Evolutionary conservation across 129 eudicot species (phyloP).

Genomic region (Saussurea involucrata): DNA sequence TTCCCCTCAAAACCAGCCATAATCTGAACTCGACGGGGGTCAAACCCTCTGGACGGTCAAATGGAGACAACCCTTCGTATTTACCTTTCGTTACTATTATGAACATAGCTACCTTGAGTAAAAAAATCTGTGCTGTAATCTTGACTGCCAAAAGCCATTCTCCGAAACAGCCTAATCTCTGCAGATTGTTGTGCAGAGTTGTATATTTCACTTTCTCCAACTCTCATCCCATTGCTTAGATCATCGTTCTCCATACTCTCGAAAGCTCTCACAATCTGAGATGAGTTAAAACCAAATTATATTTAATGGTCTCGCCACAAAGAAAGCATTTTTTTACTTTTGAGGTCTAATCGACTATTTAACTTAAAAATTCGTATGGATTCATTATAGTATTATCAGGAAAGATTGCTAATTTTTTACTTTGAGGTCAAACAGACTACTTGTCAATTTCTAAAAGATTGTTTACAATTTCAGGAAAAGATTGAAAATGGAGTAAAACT

Average conservation of each 20-base stretch:
- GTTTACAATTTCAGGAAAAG: not conserved
- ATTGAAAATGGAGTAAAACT: not conserved
- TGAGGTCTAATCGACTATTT: not conserved
- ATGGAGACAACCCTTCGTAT: conserved; percentile 18
- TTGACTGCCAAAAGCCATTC: conserved; percentile 89
- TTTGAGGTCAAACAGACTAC: not conserved
- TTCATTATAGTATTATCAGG: not conserved
- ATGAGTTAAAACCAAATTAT: not conserved
- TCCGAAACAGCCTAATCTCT: conserved; percentile 64
- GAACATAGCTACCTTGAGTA: conserved; percentile 34
- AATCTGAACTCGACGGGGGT: conserved; percentile 4
- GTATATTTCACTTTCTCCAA: conserved; percentile 69
- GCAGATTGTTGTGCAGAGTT: conserved; percentile 72
- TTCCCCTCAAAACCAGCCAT: conserved; percentile 11
- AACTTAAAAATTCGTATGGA: not conserved
- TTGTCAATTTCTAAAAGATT: not conserved
- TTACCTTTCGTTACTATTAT: conserved; percentile 21
- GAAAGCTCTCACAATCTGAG: conserved; percentile 78
- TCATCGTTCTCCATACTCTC: conserved; percentile 50
- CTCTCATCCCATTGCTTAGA: conserved; percentile 79
- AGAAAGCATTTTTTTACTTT: not conserved
- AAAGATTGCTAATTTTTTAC: conserved; percentile 4
- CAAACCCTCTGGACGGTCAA: conserved; percentile 2
- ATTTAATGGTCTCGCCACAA: not conserved
- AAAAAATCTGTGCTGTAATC: conserved; percentile 66